These are phyloP conservation scores for Aspergillus fijiensis DNA, from an alignment of 2,329 filamentous ascomycete genomes.

Conservation along the genomic window DNA sequence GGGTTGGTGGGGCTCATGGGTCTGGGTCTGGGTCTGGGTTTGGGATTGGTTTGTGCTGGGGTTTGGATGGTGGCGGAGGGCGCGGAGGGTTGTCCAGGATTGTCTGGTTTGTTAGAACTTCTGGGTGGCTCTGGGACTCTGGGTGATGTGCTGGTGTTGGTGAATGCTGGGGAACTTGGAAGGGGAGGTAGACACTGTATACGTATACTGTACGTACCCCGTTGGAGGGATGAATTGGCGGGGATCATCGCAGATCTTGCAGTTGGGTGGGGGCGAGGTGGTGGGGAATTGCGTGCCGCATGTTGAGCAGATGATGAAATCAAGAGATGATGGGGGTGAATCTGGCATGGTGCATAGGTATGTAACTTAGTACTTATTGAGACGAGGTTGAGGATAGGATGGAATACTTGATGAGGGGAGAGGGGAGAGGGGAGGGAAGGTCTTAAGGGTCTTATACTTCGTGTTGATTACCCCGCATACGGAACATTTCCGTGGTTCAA, in stretches of 20 bases:
- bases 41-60: too few species aligned
- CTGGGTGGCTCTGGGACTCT: too few species aligned
- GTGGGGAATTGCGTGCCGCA: constrained; percentile 28
- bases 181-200: not conserved
- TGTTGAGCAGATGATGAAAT: constrained; percentile 29
- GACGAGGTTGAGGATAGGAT: too few species aligned
- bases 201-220: constrained; percentile 18
- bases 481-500: not conserved
- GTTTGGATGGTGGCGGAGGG: constrained; percentile 17
- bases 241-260: constrained; percentile 34
- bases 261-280: constrained; percentile 20
- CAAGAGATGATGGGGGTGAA: constrained; percentile 6
- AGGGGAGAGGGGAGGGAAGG: too few species aligned
- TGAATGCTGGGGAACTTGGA: too few species aligned
- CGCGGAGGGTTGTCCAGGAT: constrained; percentile 31
- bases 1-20: too few species aligned
- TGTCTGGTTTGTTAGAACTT: constrained; percentile 14
- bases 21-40: too few species aligned
- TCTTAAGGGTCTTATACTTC: not conserved
- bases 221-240: constrained; percentile 30
- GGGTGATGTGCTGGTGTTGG: too few species aligned
- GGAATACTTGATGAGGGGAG: not conserved
- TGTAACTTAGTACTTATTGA: too few species aligned
- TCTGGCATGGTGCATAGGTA: too few species aligned
- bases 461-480: not conserved